phyloP scores from a whole-genome alignment of 2,329 filamentous ascomycete species.

The Parastagonospora avenae region DNA sequence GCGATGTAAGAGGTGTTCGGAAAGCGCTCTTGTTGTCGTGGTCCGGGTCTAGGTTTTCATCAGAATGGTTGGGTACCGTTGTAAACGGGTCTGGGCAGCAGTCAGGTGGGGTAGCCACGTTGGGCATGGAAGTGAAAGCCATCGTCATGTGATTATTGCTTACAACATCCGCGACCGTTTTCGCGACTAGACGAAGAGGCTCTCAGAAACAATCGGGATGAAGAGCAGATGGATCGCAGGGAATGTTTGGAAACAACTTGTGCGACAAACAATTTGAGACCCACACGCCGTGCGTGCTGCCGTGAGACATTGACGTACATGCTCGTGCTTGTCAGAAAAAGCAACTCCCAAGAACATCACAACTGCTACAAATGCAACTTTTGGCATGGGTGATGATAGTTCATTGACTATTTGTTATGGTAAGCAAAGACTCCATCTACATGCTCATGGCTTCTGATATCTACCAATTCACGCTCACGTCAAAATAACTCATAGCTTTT shows the following conservation, averaged over 20 bases:
- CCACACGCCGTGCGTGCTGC: slow-evolving; percentile 21
- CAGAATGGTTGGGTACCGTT: background rate
- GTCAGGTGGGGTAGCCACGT: background rate
- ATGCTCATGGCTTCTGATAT: slow-evolving; percentile 18
- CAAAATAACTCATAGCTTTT: slow-evolving; percentile 65
- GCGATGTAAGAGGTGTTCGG: slow-evolving; percentile 2
- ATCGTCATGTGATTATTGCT: slow-evolving; percentile 12
- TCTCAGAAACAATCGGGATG: background rate
- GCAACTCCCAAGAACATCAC: no score
- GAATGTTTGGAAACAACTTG: slow-evolving; percentile 23
- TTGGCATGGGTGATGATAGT: background rate
- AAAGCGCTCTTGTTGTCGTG: background rate
- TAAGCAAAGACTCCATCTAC: slow-evolving; percentile 18
- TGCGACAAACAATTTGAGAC: slow-evolving; percentile 32
- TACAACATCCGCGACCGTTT: slow-evolving; percentile 1
- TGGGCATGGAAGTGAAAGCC: slow-evolving; percentile 8
- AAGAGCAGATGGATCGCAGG: slow-evolving; percentile 1
- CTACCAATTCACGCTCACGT: slow-evolving; percentile 5
- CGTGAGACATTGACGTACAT: slow-evolving; percentile 25
- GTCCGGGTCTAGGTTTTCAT: background rate
- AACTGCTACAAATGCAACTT: background rate
- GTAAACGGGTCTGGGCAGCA: background rate
- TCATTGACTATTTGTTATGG: slow-evolving; percentile 8
- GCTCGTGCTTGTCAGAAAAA: slow-evolving; percentile 13
- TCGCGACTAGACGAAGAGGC: background rate